phyloP scores from a whole-genome alignment of 2,329 filamentous ascomycete genomes.

The Epicoccum sorghinum region DNA sequence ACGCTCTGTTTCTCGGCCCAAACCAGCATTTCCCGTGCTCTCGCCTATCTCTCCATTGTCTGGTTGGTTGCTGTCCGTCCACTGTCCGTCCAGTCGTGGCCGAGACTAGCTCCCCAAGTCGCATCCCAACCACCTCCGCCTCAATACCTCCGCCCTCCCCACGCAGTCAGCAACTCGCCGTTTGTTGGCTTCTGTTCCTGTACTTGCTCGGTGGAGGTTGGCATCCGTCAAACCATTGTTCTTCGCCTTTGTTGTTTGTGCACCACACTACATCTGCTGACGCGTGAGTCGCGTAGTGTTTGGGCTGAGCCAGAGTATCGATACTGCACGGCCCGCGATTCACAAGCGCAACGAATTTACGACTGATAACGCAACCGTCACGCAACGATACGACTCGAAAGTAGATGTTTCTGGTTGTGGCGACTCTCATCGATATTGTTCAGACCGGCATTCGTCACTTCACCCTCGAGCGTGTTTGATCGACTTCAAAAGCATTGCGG shows the following conservation, averaged over 20 bases:
- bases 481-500: slow-evolving; percentile 39
- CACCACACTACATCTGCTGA: slow-evolving; percentile 30
- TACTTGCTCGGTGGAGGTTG: slow-evolving; percentile 31
- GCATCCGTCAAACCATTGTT: slow-evolving; percentile 14
- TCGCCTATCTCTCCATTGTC: slow-evolving; percentile 46
- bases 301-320: slow-evolving; percentile 30
- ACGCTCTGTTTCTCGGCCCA: slow-evolving; percentile 24
- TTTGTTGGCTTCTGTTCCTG: slow-evolving; percentile 29
- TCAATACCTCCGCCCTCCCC: slow-evolving; percentile 46
- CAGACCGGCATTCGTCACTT: slow-evolving; percentile 36
- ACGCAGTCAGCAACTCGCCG: slow-evolving; percentile 35
- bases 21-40: slow-evolving; percentile 42
- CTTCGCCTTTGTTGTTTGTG: slow-evolving; percentile 9
- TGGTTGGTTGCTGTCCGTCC: slow-evolving; percentile 35
- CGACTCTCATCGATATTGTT: slow-evolving; percentile 32
- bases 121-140: slow-evolving; percentile 52
- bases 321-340: slow-evolving; percentile 41
- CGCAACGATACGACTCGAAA: slow-evolving; percentile 20
- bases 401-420: slow-evolving; percentile 28
- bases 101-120: slow-evolving; percentile 43
- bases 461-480: slow-evolving; percentile 39
- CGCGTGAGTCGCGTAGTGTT: slow-evolving; percentile 33
- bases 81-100: slow-evolving; percentile 4
- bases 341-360: slow-evolving; percentile 43
- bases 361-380: slow-evolving; percentile 30